These are phyloP conservation scores for Colletotrichum orbiculare DNA, from an alignment of 2,329 filamentous ascomycete genomes.

Conservation along the genomic window DNA sequence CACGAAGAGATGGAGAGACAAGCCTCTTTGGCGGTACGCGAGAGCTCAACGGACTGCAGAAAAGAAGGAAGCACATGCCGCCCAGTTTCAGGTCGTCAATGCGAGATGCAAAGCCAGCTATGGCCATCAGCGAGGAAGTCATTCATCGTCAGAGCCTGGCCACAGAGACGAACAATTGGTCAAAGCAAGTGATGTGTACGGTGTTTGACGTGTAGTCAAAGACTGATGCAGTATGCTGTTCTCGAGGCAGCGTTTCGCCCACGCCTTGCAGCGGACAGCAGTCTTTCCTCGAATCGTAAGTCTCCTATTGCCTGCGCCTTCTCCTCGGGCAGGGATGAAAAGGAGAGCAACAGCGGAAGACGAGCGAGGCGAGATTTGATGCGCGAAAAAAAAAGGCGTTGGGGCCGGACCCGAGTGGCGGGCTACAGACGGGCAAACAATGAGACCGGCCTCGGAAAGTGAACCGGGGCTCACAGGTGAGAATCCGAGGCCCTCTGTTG, in stretches of 20 bases:
- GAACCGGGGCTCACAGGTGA: no score
- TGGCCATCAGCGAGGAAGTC: slow-evolving; percentile 13
- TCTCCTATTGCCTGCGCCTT: neutral
- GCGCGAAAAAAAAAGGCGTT: neutral
- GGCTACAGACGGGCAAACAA: neutral
- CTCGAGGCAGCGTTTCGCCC: slow-evolving; percentile 1
- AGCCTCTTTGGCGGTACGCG: no score
- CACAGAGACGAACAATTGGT: neutral
- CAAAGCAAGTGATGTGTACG: no score
- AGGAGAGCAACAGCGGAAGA: neutral
- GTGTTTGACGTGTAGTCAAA: no score
- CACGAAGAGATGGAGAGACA: no score
- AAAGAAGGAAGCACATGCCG: slow-evolving; percentile 18
- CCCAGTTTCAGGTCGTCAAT: slow-evolving; percentile 34
- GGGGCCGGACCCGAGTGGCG: slow-evolving; percentile 6
- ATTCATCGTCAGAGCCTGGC: neutral
- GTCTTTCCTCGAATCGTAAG: slow-evolving; percentile 3
- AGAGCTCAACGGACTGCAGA: neutral
- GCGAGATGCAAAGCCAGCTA: slow-evolving; percentile 18
- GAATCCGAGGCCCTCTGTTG: slow-evolving; percentile 3
- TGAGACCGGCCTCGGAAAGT: neutral
- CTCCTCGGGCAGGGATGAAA: slow-evolving; percentile 7
- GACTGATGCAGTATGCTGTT: no score
- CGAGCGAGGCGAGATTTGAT: slow-evolving; percentile 19
- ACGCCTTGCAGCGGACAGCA: neutral